A percentile compares a stretch with the other conserved stretches of the same genome.
Conservation (phyloP, 2,329 filamentous ascomycete species). For the Dendryphion nanum region DNA sequence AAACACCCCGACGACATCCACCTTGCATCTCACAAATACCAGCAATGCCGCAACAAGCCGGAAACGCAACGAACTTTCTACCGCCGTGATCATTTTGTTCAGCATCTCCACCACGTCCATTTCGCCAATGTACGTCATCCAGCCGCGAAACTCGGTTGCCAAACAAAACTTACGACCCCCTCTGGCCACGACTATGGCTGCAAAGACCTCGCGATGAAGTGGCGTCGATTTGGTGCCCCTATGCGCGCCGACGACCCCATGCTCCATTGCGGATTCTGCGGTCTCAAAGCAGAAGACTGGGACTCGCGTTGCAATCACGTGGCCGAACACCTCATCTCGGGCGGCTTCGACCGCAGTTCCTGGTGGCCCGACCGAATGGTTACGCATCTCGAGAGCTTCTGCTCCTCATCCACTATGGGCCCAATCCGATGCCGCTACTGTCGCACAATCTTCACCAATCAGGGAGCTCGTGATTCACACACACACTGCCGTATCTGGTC, state of each 20-base stretch:
- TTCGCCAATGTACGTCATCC: constrained; percentile 35
- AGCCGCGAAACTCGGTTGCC: constrained; percentile 31
- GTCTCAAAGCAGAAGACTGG: constrained; percentile 29
- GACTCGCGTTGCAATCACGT: constrained; percentile 32
- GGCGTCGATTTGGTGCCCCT: constrained; percentile 33
- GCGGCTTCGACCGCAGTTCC: constrained; percentile 24
- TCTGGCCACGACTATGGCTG: constrained; percentile 34
- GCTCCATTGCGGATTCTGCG: constrained; percentile 37
- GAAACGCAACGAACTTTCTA: constrained; percentile 38
- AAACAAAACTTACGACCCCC: constrained; percentile 25
- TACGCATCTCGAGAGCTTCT: constrained; percentile 33
- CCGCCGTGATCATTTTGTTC: constrained; percentile 20
- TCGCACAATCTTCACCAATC: constrained; percentile 29
- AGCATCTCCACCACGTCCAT: constrained; percentile 18
- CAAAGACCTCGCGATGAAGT: constrained; percentile 35
- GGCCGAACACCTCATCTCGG: constrained; percentile 30
- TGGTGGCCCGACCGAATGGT: constrained; percentile 34
- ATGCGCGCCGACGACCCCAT: constrained; percentile 36
- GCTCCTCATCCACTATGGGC: constrained; percentile 25
- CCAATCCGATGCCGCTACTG: constrained; percentile 37
- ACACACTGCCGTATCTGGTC: constrained; percentile 35
- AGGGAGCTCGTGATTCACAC: constrained; percentile 30
- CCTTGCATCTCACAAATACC: constrained; percentile 34
- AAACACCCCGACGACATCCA: constrained; percentile 31
- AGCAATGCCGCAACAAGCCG: constrained; percentile 34